These are phyloP conservation scores for Solanum paucissectum DNA, from an alignment of 257 asterid genomes.

Conservation along the genomic window DNA sequence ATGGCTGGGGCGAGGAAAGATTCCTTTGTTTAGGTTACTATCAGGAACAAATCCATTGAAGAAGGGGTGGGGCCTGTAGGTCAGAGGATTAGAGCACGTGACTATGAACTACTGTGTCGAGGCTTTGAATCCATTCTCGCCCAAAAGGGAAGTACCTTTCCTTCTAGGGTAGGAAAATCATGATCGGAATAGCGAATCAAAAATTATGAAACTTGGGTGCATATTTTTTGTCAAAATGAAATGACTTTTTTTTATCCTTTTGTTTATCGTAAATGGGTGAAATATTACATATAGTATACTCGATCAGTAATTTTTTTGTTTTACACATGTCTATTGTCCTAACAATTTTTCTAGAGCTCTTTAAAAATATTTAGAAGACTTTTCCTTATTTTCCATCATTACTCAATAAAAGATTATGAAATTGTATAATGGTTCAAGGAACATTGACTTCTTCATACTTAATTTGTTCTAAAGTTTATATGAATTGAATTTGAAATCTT, in stretches of 20 bases:
- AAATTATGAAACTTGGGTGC: too few relatives aligned
- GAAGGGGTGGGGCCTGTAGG: fast-evolving
- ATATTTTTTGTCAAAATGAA: too few relatives aligned
- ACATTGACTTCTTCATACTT: not conserved
- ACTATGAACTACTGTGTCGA: not conserved
- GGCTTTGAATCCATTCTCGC: too few relatives aligned
- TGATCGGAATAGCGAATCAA: not conserved
- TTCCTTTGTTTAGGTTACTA: not conserved
- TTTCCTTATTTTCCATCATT: not conserved
- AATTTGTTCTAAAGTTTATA: not conserved
- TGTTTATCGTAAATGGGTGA: not conserved
- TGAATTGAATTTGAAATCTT: not conserved
- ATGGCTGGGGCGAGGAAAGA: not conserved
- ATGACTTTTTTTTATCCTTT: not conserved
- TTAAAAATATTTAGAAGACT: not conserved
- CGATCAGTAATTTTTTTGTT: not conserved
- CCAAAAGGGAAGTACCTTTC: not conserved
- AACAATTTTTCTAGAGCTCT: too few relatives aligned
- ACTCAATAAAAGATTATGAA: not conserved
- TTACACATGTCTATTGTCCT: not conserved
- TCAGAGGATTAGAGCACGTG: not conserved
- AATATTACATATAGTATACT: not conserved
- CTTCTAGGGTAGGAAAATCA: not conserved
- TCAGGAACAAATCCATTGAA: not conserved
- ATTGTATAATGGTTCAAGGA: not conserved